Evolutionary conservation across 345 rosid genomes (phyloP).

Genomic region (Gossypioides kirkii): DNA sequence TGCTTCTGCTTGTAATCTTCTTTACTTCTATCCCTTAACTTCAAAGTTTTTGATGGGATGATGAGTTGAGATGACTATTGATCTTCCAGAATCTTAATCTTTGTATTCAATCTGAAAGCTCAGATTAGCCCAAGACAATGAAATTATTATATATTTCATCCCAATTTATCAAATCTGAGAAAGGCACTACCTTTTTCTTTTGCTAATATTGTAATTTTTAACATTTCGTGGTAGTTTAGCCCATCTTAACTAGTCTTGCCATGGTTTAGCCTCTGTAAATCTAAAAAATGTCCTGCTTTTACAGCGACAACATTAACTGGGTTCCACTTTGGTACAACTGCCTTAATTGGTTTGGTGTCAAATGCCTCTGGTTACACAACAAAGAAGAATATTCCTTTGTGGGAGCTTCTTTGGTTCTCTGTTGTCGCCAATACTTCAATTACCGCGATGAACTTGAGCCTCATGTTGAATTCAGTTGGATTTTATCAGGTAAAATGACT

Average conservation of each 20-base stretch:
- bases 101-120: background rate
- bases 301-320: constrained; percentile 22
- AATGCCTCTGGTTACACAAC: constrained; percentile 17
- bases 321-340: constrained; percentile 16
- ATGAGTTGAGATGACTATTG: background rate
- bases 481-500: constrained; percentile 15
- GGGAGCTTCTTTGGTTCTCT: constrained; percentile 25
- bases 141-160: background rate
- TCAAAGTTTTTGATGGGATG: background rate
- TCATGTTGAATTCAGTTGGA: constrained; percentile 22
- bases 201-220: background rate
- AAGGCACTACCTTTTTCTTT: background rate
- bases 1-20: background rate
- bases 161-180: background rate
- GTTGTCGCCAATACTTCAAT: constrained; percentile 21
- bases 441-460: constrained; percentile 21
- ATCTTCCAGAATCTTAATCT: background rate
- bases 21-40: background rate
- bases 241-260: background rate
- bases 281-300: background rate
- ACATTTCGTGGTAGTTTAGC: background rate
- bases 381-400: constrained; percentile 7
- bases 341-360: constrained; percentile 18
- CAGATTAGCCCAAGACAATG: background rate
- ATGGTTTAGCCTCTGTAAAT: background rate